Conservation (phyloP, 208 protist genomes). For the Trypanosoma cruzi region DNA sequence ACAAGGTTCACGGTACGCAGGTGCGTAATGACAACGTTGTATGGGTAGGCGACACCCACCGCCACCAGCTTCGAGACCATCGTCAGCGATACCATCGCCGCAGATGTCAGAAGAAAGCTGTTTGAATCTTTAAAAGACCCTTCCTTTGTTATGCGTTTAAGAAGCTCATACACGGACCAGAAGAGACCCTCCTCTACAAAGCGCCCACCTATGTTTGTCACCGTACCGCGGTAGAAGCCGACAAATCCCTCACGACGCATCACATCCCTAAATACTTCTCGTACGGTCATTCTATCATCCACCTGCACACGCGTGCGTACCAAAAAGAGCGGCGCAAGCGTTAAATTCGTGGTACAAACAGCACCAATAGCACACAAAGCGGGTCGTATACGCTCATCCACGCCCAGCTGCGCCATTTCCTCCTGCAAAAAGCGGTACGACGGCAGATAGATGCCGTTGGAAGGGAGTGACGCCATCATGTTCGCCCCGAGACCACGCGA, state of each 20-base stretch:
- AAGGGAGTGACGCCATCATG: constrained; percentile 89
- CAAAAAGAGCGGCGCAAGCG: constrained; percentile 85
- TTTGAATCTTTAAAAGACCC: constrained; percentile 49
- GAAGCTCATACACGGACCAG: constrained; percentile 88
- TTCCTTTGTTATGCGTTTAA: constrained; percentile 76
- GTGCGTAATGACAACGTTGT: constrained; percentile 93
- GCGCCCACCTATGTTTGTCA: constrained; percentile 83
- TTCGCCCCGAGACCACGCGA: constrained; percentile 80
- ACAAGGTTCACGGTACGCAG: constrained; percentile 84
- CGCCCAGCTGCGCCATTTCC: constrained; percentile 41
- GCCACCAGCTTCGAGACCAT: constrained; percentile 81
- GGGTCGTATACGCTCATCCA: constrained; percentile 59
- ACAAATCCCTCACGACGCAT: constrained; percentile 65
- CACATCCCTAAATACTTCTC: constrained; percentile 66
- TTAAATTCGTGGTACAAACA: constrained; percentile 74
- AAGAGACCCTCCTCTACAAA: constrained; percentile 89
- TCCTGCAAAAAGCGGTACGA: constrained; percentile 77
- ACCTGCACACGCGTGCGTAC: constrained; percentile 89
- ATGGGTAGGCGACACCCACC: constrained; percentile 80
- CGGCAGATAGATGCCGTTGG: constrained; percentile 88
- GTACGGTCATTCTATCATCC: constrained; percentile 74
- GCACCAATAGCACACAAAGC: constrained; percentile 70
- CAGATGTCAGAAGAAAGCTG: constrained; percentile 57
- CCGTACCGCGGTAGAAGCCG: constrained; percentile 86
- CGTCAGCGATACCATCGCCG: constrained; percentile 79